Percentiles rank a stretch among this genome's conserved stretches.
phyloP scores from a whole-genome alignment of 2,329 filamentous ascomycete species.

The Nigrospora oryzae region DNA sequence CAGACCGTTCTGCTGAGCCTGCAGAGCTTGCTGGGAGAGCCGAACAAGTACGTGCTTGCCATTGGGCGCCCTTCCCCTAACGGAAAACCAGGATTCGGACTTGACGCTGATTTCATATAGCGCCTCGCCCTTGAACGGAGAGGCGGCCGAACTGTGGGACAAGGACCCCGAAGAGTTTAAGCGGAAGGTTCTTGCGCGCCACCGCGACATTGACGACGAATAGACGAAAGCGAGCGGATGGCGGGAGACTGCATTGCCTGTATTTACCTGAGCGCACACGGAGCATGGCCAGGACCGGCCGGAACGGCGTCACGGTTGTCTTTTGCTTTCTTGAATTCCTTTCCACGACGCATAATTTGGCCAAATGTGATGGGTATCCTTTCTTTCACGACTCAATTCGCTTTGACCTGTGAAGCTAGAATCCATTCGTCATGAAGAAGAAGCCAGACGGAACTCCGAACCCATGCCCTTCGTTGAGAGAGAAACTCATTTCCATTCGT shows the following conservation, averaged over 20 bases:
- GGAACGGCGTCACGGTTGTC: too few species aligned
- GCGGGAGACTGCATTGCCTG: too few species aligned
- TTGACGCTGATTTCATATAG: slow-evolving; percentile 33
- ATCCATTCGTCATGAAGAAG: slow-evolving; percentile 5
- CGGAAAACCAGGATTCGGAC: too few species aligned
- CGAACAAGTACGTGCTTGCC: slow-evolving; percentile 76
- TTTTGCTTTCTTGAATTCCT: too few species aligned
- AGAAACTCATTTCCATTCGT: slow-evolving; percentile 1
- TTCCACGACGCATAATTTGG: too few species aligned
- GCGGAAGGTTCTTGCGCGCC: slow-evolving; percentile 57
- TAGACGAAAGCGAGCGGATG: slow-evolving; percentile 19
- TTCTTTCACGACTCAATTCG: background rate
- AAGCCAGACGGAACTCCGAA: slow-evolving; percentile 8
- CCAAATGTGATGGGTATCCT: too few species aligned
- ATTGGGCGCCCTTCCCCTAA: too few species aligned
- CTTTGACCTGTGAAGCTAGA: slow-evolving; percentile 7
- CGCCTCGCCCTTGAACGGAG: slow-evolving; percentile 87
- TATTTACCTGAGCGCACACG: too few species aligned
- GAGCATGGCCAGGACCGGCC: too few species aligned
- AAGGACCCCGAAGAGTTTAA: slow-evolving; percentile 82
- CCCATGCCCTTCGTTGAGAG: slow-evolving; percentile 7
- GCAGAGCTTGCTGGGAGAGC: slow-evolving; percentile 91
- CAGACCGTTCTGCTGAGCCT: slow-evolving; percentile 87
- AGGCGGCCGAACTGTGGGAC: slow-evolving; percentile 95
- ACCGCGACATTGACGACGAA: slow-evolving; percentile 58